Conservation (phyloP, 164 flowering plant species). For the Protea cynaroides region DNA sequence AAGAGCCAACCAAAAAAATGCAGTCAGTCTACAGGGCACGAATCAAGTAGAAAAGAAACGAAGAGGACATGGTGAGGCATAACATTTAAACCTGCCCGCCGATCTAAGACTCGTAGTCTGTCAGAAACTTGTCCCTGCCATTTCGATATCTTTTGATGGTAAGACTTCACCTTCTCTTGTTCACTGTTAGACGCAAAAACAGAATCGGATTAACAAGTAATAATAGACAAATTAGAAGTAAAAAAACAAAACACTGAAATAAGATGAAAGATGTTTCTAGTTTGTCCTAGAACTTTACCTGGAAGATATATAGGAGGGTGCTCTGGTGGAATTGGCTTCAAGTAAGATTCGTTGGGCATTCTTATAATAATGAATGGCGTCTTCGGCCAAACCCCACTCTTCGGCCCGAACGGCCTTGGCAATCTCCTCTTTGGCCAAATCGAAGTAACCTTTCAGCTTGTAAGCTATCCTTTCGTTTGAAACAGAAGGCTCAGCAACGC, state of each 20-base stretch:
- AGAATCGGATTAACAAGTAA: background rate
- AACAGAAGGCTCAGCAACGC: slow-evolving; percentile 31
- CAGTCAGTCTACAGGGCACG: slow-evolving; percentile 13
- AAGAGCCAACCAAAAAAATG: slow-evolving; percentile 4
- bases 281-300: slow-evolving; percentile 27
- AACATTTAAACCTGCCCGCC: slow-evolving; percentile 48
- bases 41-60: background rate
- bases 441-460: slow-evolving; percentile 89
- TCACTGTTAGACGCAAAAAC: slow-evolving; percentile 44
- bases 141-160: slow-evolving; percentile 73
- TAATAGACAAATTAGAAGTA: background rate
- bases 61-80: background rate
- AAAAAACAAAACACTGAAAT: too few relatives aligned
- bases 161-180: slow-evolving; percentile 73
- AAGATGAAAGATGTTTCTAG: background rate
- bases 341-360: slow-evolving; percentile 61
- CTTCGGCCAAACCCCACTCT: slow-evolving; percentile 91
- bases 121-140: slow-evolving; percentile 90
- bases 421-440: slow-evolving; percentile 83
- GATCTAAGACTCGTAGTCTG: slow-evolving; percentile 53
- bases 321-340: slow-evolving; percentile 67
- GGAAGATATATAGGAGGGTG: slow-evolving; percentile 52
- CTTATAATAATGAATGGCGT: slow-evolving; percentile 64
- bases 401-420: slow-evolving; percentile 90
- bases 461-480: slow-evolving; percentile 69